phyloP scores from a whole-genome alignment of 192 early-diverging fungal genomes.

The Coemansia pectinata region DNA sequence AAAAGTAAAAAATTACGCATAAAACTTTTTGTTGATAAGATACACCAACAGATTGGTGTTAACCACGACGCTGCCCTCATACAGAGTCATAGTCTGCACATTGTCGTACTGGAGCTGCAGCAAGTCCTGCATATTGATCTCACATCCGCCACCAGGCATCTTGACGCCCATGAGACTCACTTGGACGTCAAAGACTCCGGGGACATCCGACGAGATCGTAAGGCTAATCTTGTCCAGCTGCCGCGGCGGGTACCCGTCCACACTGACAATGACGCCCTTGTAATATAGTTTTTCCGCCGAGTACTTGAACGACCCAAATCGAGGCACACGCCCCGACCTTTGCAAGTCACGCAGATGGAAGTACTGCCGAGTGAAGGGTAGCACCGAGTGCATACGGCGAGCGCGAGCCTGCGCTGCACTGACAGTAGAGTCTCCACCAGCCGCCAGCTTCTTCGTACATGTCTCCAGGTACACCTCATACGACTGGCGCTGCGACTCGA shows the following conservation, averaged over 20 bases:
- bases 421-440: constrained; percentile 53
- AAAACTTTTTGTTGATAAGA: constrained; percentile 97
- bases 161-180: constrained; percentile 74
- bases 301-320: constrained; percentile 99
- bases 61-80: constrained; percentile 89
- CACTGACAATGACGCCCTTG: constrained; percentile 86
- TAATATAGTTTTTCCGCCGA: constrained; percentile 90
- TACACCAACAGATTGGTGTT: constrained; percentile 96
- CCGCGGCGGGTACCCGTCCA: constrained; percentile 80
- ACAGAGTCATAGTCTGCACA: constrained; percentile 84
- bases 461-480: constrained; percentile 90
- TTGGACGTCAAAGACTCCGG: constrained; percentile 89
- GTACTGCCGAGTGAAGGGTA: constrained; percentile 95
- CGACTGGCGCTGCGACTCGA: constrained; percentile 85
- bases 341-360: constrained; percentile 88
- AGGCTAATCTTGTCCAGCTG: constrained; percentile 88
- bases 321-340: constrained; percentile 82
- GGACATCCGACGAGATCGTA: constrained; percentile 88
- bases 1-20: constrained; percentile 23
- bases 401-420: constrained; percentile 59
- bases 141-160: constrained; percentile 68
- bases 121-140: constrained; percentile 89
- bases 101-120: constrained; percentile 94
- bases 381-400: constrained; percentile 57
- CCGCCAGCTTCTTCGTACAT: constrained; percentile 85